phyloP scores from a whole-genome alignment of 345 rosid species.

The Salix arbutifolia region DNA sequence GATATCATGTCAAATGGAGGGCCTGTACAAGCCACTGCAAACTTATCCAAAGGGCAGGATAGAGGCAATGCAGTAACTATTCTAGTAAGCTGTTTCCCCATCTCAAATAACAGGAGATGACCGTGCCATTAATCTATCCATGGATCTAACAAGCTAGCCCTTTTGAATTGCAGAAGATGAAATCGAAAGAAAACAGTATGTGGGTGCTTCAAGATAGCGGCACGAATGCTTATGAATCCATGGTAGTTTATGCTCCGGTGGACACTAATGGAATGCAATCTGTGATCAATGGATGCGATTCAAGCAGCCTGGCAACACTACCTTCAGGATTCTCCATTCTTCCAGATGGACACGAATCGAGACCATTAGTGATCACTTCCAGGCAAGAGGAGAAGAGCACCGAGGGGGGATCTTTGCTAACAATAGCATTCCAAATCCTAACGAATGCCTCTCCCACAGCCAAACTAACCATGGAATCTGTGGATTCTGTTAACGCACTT shows the following conservation, averaged over 20 bases:
- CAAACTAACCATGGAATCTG: slow-evolving; percentile 64
- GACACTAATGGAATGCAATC: slow-evolving; percentile 75
- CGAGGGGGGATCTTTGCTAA: slow-evolving; percentile 85
- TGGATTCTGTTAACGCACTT: slow-evolving; percentile 71
- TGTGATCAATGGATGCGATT: slow-evolving; percentile 84
- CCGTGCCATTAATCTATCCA: not conserved
- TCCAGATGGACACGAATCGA: slow-evolving; percentile 78
- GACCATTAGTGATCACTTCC: slow-evolving; percentile 82
- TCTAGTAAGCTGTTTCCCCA: slow-evolving; percentile 40
- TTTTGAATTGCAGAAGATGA: slow-evolving; percentile 51
- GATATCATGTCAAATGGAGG: slow-evolving; percentile 73
- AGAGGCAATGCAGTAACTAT: slow-evolving; percentile 87
- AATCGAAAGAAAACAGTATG: slow-evolving; percentile 59
- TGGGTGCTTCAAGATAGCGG: slow-evolving; percentile 88
- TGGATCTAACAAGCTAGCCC: not conserved
- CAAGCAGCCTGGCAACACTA: slow-evolving; percentile 70
- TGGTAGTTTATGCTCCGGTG: slow-evolving; percentile 76
- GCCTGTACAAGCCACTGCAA: slow-evolving; percentile 65
- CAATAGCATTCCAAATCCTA: slow-evolving; percentile 74
- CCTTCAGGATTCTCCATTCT: slow-evolving; percentile 96
- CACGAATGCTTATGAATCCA: slow-evolving; percentile 82
- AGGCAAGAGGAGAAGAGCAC: slow-evolving; percentile 70
- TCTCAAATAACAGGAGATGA: not conserved
- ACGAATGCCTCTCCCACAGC: slow-evolving; percentile 66
- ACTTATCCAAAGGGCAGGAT: slow-evolving; percentile 85